These are phyloP conservation scores for Martensiomyces pterosporus DNA, from an alignment of 192 early-diverging fungal genomes.

Conservation along the genomic window DNA sequence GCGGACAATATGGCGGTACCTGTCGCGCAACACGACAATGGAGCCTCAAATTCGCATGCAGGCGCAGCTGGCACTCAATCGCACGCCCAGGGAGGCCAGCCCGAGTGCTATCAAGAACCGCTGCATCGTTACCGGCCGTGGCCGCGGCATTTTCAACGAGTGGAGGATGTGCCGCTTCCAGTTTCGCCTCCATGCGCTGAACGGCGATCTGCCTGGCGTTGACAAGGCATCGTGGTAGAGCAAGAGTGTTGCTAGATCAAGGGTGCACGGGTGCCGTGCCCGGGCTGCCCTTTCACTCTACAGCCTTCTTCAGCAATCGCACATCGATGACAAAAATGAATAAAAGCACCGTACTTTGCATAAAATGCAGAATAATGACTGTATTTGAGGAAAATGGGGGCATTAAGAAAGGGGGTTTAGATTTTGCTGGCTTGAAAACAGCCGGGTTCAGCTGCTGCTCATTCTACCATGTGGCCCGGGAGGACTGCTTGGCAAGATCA, in stretches of 20 bases:
- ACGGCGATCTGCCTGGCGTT: conserved; percentile 76
- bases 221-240: conserved; percentile 76
- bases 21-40: conserved; percentile 72
- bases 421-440: no score
- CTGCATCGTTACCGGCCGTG: conserved; percentile 71
- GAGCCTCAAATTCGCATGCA: conserved; percentile 70
- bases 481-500: conserved; percentile 76
- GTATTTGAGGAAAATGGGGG: conserved; percentile 1
- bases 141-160: conserved; percentile 69
- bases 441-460: no score
- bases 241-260: neutral
- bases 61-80: conserved; percentile 68
- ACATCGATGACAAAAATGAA: no score
- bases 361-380: neutral
- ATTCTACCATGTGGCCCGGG: conserved; percentile 47
- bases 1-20: conserved; percentile 70
- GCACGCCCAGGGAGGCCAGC: conserved; percentile 60
- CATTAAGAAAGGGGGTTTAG: no score
- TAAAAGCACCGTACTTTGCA: neutral
- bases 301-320: no score
- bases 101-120: conserved; percentile 67
- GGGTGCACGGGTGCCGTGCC: no score
- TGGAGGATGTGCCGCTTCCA: conserved; percentile 74
- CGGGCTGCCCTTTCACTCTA: no score
- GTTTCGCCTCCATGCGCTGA: conserved; percentile 74